Evolutionary conservation across 2,329 filamentous ascomycete species (phyloP), one percentile per base, ranked within the genome.

Genomic region (Pyrenophora teres): DNA sequence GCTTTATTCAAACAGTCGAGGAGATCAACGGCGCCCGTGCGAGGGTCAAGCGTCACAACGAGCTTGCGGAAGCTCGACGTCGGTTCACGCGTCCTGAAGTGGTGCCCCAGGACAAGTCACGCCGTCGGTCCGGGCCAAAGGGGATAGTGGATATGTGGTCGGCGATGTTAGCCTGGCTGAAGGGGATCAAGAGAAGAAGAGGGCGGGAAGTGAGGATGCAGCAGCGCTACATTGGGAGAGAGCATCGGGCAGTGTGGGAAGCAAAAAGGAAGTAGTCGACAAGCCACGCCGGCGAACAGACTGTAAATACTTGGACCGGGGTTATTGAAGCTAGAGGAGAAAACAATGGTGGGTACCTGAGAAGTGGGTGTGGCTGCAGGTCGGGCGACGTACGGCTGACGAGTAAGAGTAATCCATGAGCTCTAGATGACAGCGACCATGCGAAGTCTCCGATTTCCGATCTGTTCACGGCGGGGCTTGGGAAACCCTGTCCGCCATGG

Each of bases 381-480:
- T 60, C 65, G 60, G 59, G 59, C 57, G 59, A 51, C 49, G 40
- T 52, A 48, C 33, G 49, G 53, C 59, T 62, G 58, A 50, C 56
- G 62, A 69, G 64, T 63, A 52, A 63, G 56, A 60, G 52, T 2
- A 41, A 52, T 50, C 52, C 57, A 59, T 52, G 55, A 46, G 48
- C 52, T 56, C 44, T 62, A 51, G 56, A 63, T 56, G 63, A 64
- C 60, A 56, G 60, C 52, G 54, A 64, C 60, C 62, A 59, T 59
- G 61, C 58, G 59, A 68, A 67, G 54, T 62, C 63, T 72, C 69
- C 67, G 69, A 71, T 71, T 69, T 70, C 68, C 70, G 66, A 72
- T 59, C 56, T 61, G 56, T 59, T 59, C 52, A 65, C 62, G 65
- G 69, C 61, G 68, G 68, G 67, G 66, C 66, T 57, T 63, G 54